These are phyloP conservation scores for Coprinellus aureogranulatus DNA, from an alignment of 768 basidiomycete genomes.

Conservation along the genomic window DNA sequence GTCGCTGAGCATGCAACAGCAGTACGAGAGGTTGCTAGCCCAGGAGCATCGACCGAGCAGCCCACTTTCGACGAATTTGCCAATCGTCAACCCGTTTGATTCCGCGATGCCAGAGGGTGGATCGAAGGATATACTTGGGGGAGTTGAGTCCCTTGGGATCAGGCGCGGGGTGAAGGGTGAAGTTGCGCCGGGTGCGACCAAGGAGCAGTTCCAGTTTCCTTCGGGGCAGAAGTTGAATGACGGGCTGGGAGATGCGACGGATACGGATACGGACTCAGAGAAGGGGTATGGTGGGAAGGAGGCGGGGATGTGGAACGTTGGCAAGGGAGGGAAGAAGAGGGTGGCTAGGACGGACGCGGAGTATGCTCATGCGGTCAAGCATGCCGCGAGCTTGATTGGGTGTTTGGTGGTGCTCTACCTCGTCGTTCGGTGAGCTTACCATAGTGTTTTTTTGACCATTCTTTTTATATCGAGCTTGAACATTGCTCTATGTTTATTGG, in stretches of 20 bases:
- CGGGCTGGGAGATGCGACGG: no score
- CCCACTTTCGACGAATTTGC: slow-evolving; percentile 3
- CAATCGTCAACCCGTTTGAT: slow-evolving; percentile 3
- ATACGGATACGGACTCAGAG: no score
- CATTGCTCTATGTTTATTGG: no score
- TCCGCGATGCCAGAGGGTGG: not conserved
- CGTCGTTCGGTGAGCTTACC: not conserved
- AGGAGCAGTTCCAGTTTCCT: no score
- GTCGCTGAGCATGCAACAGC: not conserved
- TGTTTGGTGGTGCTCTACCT: slow-evolving; percentile 1
- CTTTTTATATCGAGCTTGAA: no score
- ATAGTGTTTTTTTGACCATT: no score
- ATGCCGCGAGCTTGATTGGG: not conserved
- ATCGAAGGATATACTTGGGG: not conserved
- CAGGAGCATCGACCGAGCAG: not conserved
- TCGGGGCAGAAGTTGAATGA: no score
- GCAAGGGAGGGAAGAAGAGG: not conserved
- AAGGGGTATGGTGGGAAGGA: not conserved
- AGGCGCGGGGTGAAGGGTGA: not conserved
- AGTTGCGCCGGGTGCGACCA: no score
- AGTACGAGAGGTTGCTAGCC: slow-evolving; percentile 2
- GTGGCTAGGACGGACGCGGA: not conserved
- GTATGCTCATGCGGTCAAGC: not conserved
- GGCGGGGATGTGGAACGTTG: not conserved
- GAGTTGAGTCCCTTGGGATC: not conserved